Evolutionary conservation across 164 flowering plant genomes (phyloP).

Genomic region (Hamamelis virginiana): DNA sequence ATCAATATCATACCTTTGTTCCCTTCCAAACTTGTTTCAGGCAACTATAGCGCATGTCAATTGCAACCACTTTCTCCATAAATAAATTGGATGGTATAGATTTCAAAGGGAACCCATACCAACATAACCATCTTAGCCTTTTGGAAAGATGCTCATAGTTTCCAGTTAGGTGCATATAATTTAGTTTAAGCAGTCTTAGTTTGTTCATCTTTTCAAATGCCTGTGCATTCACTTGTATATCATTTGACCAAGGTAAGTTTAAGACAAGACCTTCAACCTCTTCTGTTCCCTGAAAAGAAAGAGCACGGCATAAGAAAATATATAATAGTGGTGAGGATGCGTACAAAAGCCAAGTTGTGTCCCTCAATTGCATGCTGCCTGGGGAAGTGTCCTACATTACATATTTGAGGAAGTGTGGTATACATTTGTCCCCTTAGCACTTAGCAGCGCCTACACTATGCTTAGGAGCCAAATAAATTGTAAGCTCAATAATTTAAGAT

Average conservation of each 20-base stretch:
- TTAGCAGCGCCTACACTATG: no score
- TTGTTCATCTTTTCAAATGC: constrained; percentile 10
- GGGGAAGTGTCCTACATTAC: not conserved
- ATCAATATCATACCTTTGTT: not conserved
- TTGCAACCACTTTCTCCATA: constrained; percentile 12
- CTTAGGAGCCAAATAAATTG: no score
- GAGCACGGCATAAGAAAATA: no score
- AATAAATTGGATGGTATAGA: constrained; percentile 16
- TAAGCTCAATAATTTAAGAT: no score
- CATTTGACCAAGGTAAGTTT: not conserved
- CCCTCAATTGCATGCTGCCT: not conserved
- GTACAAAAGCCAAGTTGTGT: not conserved
- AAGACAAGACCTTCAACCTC: constrained; percentile 17
- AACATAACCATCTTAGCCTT: constrained; percentile 17
- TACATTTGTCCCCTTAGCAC: no score
- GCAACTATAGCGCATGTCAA: constrained; percentile 15
- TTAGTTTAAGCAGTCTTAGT: constrained; percentile 18
- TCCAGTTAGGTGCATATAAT: constrained; percentile 1
- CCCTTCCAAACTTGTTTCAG: constrained; percentile 9
- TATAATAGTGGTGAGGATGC: no score
- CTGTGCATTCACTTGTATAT: not conserved
- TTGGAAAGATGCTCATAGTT: not conserved
- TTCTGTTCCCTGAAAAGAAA: constrained; percentile 19
- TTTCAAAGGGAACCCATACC: constrained; percentile 16
- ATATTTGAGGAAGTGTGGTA: no score